Conservation (phyloP, 108 stramenopile genomes). For the Nitzschia putrida region DNA sequence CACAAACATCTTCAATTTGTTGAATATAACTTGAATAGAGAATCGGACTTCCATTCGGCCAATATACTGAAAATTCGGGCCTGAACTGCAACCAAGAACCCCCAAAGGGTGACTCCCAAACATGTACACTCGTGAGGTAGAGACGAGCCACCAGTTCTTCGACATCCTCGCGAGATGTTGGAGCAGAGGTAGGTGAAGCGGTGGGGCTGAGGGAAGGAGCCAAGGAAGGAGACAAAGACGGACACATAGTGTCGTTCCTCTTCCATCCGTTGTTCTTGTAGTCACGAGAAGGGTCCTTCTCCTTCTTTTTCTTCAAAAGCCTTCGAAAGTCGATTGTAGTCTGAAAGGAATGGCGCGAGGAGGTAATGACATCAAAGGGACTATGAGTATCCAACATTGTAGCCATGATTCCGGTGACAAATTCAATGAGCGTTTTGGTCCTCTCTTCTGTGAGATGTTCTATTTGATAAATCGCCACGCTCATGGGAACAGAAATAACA, state of each 20-base stretch:
- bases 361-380: constrained; percentile 11
- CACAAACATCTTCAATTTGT: constrained; percentile 14
- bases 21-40: neutral
- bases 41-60: constrained; percentile 22
- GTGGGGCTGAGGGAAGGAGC: no score
- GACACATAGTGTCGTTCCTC: no score
- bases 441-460: constrained; percentile 6
- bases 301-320: no score
- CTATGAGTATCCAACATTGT: constrained; percentile 2
- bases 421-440: neutral
- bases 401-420: neutral
- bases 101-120: constrained; percentile 5
- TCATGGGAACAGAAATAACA: constrained; percentile 4
- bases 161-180: neutral
- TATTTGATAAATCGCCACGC: constrained; percentile 3
- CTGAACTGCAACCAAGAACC: constrained; percentile 8
- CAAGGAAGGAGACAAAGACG: no score
- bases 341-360: neutral
- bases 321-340: no score
- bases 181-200: no score
- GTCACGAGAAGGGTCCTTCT: no score
- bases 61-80: constrained; percentile 5
- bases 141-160: neutral
- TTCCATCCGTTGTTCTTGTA: no score
- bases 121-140: neutral